Conservation (phyloP, 495 filamentous ascomycete species). For the Aspergillus wentii region DNA sequence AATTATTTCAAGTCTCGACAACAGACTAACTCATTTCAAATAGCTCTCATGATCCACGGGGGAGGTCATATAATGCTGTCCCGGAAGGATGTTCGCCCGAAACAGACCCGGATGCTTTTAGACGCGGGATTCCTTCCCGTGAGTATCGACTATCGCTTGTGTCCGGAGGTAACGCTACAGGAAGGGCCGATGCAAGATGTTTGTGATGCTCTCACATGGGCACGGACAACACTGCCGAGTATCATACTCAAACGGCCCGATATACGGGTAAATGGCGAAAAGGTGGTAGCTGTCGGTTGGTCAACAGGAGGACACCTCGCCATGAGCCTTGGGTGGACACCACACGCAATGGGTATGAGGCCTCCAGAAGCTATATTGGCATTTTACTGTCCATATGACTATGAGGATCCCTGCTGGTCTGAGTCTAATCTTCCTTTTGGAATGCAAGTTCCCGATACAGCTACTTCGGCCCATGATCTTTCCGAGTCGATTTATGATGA, state of each 20-base stretch:
- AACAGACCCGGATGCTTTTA: constrained; percentile 36
- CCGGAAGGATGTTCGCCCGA: constrained; percentile 36
- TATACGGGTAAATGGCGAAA: constrained; percentile 27
- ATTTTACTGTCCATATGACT: constrained; percentile 50
- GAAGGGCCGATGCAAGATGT: constrained; percentile 50
- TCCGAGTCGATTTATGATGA: constrained; percentile 20
- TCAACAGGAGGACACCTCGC: constrained; percentile 52
- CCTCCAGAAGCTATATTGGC: constrained; percentile 45
- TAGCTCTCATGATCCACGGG: constrained; percentile 56
- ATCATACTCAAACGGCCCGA: constrained; percentile 15
- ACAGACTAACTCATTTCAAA: no score
- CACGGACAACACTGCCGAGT: constrained; percentile 30
- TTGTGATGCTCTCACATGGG: constrained; percentile 43
- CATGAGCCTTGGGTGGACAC: constrained; percentile 42
- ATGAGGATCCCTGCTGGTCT: constrained; percentile 24
- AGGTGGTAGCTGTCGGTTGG: constrained; percentile 51
- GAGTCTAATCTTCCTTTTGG: constrained; percentile 11
- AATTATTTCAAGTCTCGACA: no score
- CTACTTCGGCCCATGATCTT: constrained; percentile 10
- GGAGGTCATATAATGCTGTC: constrained; percentile 47
- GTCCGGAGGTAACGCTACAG: constrained; percentile 42
- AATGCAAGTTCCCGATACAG: neutral
- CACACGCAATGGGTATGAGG: constrained; percentile 14
- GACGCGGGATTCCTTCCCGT: constrained; percentile 44
- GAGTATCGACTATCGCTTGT: constrained; percentile 50